A percentile compares a stretch with the other conserved stretches of the same genome.
phyloP scores from a whole-genome alignment of 2,329 filamentous ascomycete species.

The Cladosporium colombiae region DNA sequence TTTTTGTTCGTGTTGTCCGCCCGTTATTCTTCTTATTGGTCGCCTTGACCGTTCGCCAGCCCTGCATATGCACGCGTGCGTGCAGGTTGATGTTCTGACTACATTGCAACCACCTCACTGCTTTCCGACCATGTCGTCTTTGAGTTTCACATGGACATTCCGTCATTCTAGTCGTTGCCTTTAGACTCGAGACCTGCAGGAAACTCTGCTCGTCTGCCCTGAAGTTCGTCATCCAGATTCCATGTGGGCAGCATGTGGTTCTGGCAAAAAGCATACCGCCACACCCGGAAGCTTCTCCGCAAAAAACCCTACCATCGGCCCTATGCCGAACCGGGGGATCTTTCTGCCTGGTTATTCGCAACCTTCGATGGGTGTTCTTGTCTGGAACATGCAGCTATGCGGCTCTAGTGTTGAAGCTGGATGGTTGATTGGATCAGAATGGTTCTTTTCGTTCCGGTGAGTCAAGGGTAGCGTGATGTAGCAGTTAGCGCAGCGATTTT shows the following conservation, averaged over 20 bases:
- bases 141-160: not conserved
- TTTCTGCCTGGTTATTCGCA: not conserved
- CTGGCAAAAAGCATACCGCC: not conserved
- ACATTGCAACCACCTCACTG: not conserved
- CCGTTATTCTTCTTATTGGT: not conserved
- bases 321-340: constrained; percentile 5
- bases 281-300: constrained; percentile 10
- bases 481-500: not conserved
- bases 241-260: not conserved
- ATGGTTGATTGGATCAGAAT: not conserved
- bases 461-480: not conserved
- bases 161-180: not conserved
- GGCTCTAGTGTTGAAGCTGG: not conserved
- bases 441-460: not conserved
- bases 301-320: not conserved
- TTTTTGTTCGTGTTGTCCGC: not conserved
- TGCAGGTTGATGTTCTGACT: not conserved
- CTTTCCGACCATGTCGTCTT: not conserved
- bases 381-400: not conserved
- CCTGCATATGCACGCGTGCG: not conserved
- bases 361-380: not conserved
- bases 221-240: not conserved
- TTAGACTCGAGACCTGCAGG: not conserved
- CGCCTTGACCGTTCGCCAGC: not conserved
- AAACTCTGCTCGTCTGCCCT: not conserved